Conservation (phyloP, 2,329 filamentous ascomycete genomes). For the Pseudogymnoascus sp. region DNA sequence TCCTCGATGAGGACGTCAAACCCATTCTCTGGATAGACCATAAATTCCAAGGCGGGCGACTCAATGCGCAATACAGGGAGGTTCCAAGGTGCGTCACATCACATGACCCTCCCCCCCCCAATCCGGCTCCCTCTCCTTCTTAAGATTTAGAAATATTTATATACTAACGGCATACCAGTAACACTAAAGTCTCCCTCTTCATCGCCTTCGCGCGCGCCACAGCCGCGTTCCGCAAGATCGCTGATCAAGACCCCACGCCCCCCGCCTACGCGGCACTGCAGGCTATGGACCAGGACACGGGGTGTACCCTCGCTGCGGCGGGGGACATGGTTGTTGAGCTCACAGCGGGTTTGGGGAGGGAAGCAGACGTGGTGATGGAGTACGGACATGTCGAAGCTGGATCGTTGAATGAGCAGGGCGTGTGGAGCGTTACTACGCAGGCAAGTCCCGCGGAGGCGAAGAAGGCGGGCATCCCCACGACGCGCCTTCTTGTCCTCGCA, state of each 20-base stretch:
- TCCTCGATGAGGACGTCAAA: conserved; percentile 46
- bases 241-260: conserved; percentile 37
- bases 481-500: conserved; percentile 42
- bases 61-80: conserved; percentile 50
- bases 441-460: conserved; percentile 24
- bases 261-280: conserved; percentile 49
- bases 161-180: conserved; percentile 31
- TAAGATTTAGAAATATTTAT: conserved; percentile 2
- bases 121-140: background rate
- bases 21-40: conserved; percentile 54
- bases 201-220: conserved; percentile 48
- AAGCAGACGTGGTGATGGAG: background rate
- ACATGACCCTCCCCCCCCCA: background rate
- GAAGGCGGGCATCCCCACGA: background rate
- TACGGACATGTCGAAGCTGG: background rate
- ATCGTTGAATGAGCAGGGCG: conserved; percentile 28
- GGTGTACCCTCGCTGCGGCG: conserved; percentile 50
- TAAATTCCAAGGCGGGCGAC: conserved; percentile 44
- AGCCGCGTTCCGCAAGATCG: conserved; percentile 44
- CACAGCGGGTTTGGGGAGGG: conserved; percentile 33
- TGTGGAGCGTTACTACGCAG: conserved; percentile 34
- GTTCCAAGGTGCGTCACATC: conserved; percentile 40
- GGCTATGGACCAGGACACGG: conserved; percentile 47
- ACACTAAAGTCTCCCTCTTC: conserved; percentile 56
- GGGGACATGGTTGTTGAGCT: conserved; percentile 46